Conservation (phyloP, 345 rosid species). For the Erodium maritimum region DNA sequence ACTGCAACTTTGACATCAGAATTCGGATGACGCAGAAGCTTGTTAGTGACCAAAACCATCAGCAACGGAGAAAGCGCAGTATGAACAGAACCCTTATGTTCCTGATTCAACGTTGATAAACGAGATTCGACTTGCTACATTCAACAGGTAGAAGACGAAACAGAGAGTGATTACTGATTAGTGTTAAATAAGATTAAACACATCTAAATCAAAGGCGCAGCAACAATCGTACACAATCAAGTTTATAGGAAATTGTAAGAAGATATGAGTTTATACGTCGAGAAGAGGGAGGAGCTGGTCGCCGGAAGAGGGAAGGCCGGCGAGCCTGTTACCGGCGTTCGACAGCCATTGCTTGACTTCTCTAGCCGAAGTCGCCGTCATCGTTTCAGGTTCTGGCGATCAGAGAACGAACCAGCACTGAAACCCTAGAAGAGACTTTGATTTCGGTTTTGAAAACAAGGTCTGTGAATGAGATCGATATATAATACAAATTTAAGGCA, state of each 20-base stretch:
- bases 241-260: not conserved
- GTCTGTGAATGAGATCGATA: no score
- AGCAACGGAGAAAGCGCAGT: conserved; percentile 56
- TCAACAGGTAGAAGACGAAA: not conserved
- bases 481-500: no score
- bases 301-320: conserved; percentile 48
- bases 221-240: no score
- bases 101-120: conserved; percentile 72
- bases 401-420: no score
- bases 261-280: conserved; percentile 38
- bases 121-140: conserved; percentile 53
- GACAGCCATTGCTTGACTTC: conserved; percentile 53
- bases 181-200: no score
- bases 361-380: conserved; percentile 28
- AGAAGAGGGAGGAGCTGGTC: conserved; percentile 75
- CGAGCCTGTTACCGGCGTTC: conserved; percentile 64
- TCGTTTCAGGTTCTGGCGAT: no score
- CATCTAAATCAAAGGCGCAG: no score
- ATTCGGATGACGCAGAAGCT: conserved; percentile 59
- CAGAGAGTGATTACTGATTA: no score
- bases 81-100: no score
- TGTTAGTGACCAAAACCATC: conserved; percentile 52
- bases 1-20: conserved; percentile 79
- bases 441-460: no score
- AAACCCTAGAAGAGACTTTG: no score